These are phyloP conservation scores for Colletotrichum sansevieriae DNA, from an alignment of 2,329 filamentous ascomycete species.

Conservation along the genomic window DNA sequence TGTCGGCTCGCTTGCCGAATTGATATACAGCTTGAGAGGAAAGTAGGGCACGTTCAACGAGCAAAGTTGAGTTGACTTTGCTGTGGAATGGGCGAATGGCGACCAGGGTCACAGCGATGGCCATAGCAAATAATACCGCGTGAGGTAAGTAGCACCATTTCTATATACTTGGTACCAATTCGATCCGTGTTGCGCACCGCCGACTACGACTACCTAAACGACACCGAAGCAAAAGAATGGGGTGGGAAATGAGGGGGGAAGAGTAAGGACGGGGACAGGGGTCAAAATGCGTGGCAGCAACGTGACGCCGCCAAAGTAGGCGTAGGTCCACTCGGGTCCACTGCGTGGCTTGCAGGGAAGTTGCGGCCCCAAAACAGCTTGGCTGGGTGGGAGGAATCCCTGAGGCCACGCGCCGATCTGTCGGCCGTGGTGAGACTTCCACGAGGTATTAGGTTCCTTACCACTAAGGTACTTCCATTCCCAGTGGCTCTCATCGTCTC, in stretches of 20 bases:
- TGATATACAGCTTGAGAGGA: background rate
- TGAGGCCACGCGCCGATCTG: conserved; percentile 44
- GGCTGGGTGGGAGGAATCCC: conserved; percentile 39
- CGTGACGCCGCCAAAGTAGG: conserved; percentile 38
- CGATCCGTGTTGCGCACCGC: background rate
- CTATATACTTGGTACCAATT: too few relatives aligned
- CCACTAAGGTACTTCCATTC: too few relatives aligned
- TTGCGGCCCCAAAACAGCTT: conserved; percentile 28
- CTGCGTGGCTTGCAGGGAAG: conserved; percentile 44
- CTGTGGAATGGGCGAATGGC: too few relatives aligned
- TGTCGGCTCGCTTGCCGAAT: background rate
- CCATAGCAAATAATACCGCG: too few relatives aligned
- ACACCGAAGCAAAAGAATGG: background rate
- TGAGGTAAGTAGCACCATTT: too few relatives aligned
- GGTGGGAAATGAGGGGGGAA: conserved; percentile 25
- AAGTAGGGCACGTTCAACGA: conserved; percentile 2
- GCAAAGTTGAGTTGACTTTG: background rate
- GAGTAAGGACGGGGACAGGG: conserved; percentile 24
- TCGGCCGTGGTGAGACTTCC: too few relatives aligned
- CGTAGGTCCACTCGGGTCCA: conserved; percentile 26
- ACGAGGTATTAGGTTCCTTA: too few relatives aligned
- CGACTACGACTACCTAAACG: background rate
- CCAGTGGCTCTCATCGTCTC: too few relatives aligned
- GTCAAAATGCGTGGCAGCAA: conserved; percentile 39
- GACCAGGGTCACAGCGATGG: too few relatives aligned